Conservation (phyloP, 306 rosid genomes). For the Medicago ruthenica region DNA sequence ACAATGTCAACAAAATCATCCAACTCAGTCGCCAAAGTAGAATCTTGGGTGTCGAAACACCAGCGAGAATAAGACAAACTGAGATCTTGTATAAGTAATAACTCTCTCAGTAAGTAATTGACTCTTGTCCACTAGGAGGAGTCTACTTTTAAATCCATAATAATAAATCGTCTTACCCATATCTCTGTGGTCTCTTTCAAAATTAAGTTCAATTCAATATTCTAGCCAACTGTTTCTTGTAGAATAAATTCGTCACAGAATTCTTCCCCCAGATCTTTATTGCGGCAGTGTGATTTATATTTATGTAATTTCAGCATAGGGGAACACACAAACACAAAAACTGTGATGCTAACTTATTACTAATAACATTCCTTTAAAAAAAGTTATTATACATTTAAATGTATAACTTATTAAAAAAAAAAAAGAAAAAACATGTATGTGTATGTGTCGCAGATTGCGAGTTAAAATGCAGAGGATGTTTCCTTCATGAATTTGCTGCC, state of each 20-base stretch:
- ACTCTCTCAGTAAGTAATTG: background rate
- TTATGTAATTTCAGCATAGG: constrained; percentile 32
- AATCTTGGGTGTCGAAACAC: too few relatives aligned
- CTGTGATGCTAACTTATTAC: constrained; percentile 30
- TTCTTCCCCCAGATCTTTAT: background rate
- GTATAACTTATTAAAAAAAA: too few relatives aligned
- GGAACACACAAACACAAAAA: constrained; percentile 10
- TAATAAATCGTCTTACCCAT: background rate
- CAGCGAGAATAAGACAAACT: too few relatives aligned
- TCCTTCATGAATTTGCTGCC: too few relatives aligned
- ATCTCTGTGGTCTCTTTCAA: constrained; percentile 20
- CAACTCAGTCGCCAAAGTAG: too few relatives aligned
- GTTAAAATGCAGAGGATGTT: too few relatives aligned
- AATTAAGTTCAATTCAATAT: constrained; percentile 5
- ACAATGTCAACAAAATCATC: too few relatives aligned
- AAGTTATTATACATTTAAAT: too few relatives aligned
- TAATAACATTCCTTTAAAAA: too few relatives aligned
- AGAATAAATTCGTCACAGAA: constrained; percentile 27
- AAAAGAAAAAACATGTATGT: too few relatives aligned
- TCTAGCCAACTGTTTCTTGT: background rate
- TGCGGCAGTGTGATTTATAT: background rate
- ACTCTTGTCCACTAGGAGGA: background rate
- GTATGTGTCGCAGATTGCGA: too few relatives aligned
- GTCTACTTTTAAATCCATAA: background rate
- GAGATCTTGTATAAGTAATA: background rate